phyloP scores from a whole-genome alignment of 1,139 yeast species.

The Taiozyma sp. region DNA sequence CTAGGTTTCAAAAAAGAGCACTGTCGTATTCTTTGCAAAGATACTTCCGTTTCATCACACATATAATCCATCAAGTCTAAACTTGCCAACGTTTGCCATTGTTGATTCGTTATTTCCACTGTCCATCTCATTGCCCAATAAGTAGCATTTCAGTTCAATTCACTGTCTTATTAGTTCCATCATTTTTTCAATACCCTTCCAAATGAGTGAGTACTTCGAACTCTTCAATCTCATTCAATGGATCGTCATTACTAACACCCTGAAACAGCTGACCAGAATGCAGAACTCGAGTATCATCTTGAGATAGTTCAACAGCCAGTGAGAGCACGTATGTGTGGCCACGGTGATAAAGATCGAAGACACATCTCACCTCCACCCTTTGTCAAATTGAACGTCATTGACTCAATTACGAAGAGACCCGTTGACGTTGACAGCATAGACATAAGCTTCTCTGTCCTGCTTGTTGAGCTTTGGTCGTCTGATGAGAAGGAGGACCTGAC shows the following conservation, averaged over 20 bases:
- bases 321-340: conserved; percentile 41
- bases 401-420: conserved; percentile 23
- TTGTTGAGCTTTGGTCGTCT: conserved; percentile 34
- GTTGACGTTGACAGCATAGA: conserved; percentile 26
- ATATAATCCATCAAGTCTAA: no score
- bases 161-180: neutral
- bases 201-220: neutral
- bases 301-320: conserved; percentile 37
- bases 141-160: neutral
- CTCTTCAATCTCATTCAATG: neutral
- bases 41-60: no score
- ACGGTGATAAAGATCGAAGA: conserved; percentile 39
- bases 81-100: no score
- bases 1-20: no score
- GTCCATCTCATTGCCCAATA: neutral
- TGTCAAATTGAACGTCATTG: conserved; percentile 28
- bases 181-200: neutral
- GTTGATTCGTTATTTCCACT: no score
- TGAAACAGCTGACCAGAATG: neutral
- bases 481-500: conserved; percentile 30
- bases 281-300: conserved; percentile 13
- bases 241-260: neutral
- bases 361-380: conserved; percentile 42
- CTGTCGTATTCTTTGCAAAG: no score
- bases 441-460: conserved; percentile 28